Conservation (phyloP, 2,329 filamentous ascomycete species). For the Colletotrichum cereale region DNA sequence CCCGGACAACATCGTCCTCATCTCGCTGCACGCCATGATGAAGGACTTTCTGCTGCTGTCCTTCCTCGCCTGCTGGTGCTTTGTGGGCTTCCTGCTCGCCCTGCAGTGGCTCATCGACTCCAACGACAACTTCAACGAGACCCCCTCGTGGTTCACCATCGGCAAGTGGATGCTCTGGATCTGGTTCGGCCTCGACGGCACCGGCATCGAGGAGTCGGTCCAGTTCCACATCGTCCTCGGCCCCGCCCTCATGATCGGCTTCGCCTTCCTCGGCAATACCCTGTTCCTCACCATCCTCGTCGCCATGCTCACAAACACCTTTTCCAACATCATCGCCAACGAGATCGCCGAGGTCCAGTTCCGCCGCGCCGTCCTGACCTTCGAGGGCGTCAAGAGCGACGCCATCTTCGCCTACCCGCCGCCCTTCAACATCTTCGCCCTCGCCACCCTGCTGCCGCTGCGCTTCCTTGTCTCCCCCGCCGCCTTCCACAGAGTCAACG, state of each 20-base stretch:
- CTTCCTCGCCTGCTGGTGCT: conserved; percentile 68
- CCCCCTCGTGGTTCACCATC: conserved; percentile 65
- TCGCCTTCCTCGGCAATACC: conserved; percentile 81
- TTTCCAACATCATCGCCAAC: conserved; percentile 76
- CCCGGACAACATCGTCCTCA: conserved; percentile 82
- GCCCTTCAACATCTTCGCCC: conserved; percentile 77
- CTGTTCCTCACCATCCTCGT: conserved; percentile 81
- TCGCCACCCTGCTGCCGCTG: conserved; percentile 73
- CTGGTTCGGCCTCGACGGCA: conserved; percentile 81
- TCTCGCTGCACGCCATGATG: conserved; percentile 81
- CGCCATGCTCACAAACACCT: conserved; percentile 80
- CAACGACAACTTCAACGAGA: conserved; percentile 44
- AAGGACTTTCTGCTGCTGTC: conserved; percentile 77
- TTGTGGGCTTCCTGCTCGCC: conserved; percentile 77
- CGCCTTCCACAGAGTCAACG: conserved; percentile 80
- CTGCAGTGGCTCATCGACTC: conserved; percentile 71
- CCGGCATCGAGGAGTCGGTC: conserved; percentile 62
- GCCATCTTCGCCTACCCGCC: conserved; percentile 78
- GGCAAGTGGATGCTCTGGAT: conserved; percentile 85
- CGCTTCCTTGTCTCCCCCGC: conserved; percentile 72
- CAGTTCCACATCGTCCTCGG: conserved; percentile 77
- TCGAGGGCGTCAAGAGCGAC: conserved; percentile 80
- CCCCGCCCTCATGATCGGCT: conserved; percentile 77
- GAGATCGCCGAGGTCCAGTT: conserved; percentile 79
- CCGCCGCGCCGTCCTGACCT: conserved; percentile 77